These are phyloP conservation scores for Verticillium nubilum DNA, from an alignment of 2,329 filamentous ascomycete genomes.

Conservation along the genomic window DNA sequence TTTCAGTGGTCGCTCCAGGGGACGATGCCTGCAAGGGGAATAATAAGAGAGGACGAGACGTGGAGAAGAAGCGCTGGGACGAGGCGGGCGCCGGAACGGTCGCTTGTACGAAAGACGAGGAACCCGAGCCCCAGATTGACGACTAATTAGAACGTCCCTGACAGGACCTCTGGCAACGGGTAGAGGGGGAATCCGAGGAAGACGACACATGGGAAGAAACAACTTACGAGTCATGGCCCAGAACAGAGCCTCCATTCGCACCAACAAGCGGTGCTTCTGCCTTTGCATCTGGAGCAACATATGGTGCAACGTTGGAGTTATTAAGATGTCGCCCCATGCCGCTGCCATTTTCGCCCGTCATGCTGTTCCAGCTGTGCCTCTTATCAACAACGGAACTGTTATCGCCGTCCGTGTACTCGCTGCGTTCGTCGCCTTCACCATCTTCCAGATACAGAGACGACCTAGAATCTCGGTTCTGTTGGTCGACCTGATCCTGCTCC, in stretches of 20 bases:
- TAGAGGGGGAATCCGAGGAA: not conserved
- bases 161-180: not conserved
- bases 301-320: conserved; percentile 22
- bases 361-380: conserved; percentile 15
- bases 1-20: not conserved
- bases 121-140: not conserved
- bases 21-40: not conserved
- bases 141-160: not conserved
- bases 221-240: conserved; percentile 2
- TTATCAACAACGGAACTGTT: conserved; percentile 16
- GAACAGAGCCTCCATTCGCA: not conserved
- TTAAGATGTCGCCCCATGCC: not conserved
- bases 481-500: conserved; percentile 21
- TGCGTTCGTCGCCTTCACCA: not conserved
- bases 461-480: not conserved
- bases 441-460: not conserved
- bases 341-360: not conserved
- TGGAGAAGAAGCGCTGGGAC: not conserved
- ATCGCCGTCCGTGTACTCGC: conserved; percentile 1
- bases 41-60: not conserved
- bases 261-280: conserved; percentile 10
- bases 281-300: conserved; percentile 31
- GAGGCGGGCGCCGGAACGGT: not conserved
- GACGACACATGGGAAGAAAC: not conserved
- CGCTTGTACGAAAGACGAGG: not conserved